These are phyloP conservation scores for Ogataea paraovalis DNA, from an alignment of 805 yeast genomes.

Conservation along the genomic window DNA sequence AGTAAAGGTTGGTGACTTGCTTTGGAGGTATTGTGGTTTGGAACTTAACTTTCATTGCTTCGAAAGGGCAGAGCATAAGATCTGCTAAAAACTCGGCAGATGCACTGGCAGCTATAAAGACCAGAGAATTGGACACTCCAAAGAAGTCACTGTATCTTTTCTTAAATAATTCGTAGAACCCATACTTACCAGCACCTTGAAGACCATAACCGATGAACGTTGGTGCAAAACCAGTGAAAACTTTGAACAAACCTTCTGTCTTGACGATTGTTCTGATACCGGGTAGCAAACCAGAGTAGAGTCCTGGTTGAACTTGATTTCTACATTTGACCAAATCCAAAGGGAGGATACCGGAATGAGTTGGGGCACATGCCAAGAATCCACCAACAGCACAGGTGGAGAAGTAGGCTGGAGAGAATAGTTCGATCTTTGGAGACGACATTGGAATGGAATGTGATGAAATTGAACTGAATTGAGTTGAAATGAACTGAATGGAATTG, in stretches of 20 bases:
- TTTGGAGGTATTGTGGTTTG: constrained; percentile 90
- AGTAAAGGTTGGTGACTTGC: constrained; percentile 59
- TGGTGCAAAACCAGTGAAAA: constrained; percentile 88
- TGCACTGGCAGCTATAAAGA: constrained; percentile 83
- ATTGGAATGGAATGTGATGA: not conserved
- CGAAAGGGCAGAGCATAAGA: constrained; percentile 85
- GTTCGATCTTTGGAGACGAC: constrained; percentile 34
- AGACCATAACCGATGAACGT: constrained; percentile 89
- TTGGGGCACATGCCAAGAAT: constrained; percentile 90
- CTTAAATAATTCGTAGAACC: constrained; percentile 90
- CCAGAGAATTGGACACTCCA: constrained; percentile 68
- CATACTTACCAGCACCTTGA: constrained; percentile 98
- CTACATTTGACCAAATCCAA: constrained; percentile 92
- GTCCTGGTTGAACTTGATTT: constrained; percentile 72
- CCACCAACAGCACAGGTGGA: constrained; percentile 77
- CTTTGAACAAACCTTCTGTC: constrained; percentile 68
- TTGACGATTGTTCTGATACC: constrained; percentile 77
- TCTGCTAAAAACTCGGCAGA: constrained; percentile 94
- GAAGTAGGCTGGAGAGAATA: constrained; percentile 61
- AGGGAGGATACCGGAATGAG: constrained; percentile 91
- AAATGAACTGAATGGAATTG: not conserved
- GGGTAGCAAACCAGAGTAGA: constrained; percentile 72
- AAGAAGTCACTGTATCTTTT: constrained; percentile 64
- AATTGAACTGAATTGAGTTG: not conserved
- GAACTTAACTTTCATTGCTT: constrained; percentile 89